phyloP scores from a whole-genome alignment of 129 eudicot species.

The Rutidosis leptorrhynchoides region DNA sequence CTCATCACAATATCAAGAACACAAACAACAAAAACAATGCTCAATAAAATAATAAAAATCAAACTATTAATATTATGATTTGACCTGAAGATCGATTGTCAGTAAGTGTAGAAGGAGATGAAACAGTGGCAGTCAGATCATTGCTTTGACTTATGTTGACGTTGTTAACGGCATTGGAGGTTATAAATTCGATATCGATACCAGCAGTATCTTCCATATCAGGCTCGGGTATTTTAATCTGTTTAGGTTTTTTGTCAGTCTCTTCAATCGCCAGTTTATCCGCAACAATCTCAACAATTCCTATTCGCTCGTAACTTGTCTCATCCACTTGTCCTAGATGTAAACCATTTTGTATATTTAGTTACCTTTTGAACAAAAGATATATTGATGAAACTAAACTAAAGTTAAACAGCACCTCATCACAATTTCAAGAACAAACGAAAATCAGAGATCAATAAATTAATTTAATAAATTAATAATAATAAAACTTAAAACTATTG shows the following conservation, averaged over 20 bases:
- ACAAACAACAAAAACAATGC: neutral
- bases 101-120: constrained; percentile 4
- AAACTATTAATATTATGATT: too few species aligned
- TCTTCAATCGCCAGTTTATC: constrained; percentile 24
- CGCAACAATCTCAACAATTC: constrained; percentile 19
- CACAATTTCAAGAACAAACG: too few species aligned
- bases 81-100: constrained; percentile 18
- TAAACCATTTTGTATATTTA: neutral
- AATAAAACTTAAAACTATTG: too few species aligned
- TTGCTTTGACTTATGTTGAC: neutral
- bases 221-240: constrained; percentile 23
- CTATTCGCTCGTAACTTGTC: constrained; percentile 13
- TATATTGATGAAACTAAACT: too few species aligned
- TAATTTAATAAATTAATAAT: neutral
- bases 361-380: too few species aligned
- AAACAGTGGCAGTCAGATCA: neutral
- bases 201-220: neutral
- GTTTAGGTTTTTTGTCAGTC: constrained; percentile 34
- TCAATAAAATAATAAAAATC: neutral
- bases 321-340: neutral
- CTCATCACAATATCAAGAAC: neutral
- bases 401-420: too few species aligned
- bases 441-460: too few species aligned
- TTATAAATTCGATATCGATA: neutral
- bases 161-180: neutral